Conservation (phyloP, 2,329 filamentous ascomycete genomes). For the Talaromyces sp. region DNA sequence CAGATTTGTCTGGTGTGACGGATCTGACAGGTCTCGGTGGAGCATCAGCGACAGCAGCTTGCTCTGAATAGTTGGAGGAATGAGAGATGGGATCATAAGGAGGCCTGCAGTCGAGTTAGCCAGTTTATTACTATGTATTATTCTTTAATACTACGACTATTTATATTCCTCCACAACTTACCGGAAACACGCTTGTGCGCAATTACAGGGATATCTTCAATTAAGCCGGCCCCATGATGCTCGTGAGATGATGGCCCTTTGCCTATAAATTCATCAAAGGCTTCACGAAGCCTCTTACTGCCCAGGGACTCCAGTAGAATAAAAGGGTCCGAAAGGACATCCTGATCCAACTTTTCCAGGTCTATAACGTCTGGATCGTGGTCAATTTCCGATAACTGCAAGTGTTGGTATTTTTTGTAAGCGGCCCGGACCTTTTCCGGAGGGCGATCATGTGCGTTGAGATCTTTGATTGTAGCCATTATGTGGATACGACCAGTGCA, state of each 20-base stretch:
- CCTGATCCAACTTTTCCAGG: constrained; percentile 34
- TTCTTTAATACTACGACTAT: background rate
- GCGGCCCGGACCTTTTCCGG: constrained; percentile 62
- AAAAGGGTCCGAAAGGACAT: constrained; percentile 22
- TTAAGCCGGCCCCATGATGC: constrained; percentile 11
- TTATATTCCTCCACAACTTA: constrained; percentile 17
- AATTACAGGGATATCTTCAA: constrained; percentile 29
- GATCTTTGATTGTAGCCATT: constrained; percentile 32
- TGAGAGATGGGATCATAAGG: constrained; percentile 66
- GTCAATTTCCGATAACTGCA: constrained; percentile 49
- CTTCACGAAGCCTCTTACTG: constrained; percentile 21
- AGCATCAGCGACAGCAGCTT: constrained; percentile 67
- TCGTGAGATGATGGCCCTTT: constrained; percentile 5
- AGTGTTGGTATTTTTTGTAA: constrained; percentile 70
- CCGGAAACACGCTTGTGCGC: constrained; percentile 31
- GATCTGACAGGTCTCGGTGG: constrained; percentile 69
- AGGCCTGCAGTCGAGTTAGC: constrained; percentile 55
- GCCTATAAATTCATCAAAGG: constrained; percentile 27
- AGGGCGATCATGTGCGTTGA: constrained; percentile 75
- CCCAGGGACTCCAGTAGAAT: constrained; percentile 24
- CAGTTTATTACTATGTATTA: background rate
- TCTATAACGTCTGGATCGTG: constrained; percentile 55
- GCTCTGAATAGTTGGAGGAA: constrained; percentile 65
- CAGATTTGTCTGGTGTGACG: constrained; percentile 79
- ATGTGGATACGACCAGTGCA: constrained; percentile 3